A percentile compares a stretch with the other conserved stretches of the same genome.
phyloP scores from a whole-genome alignment of 352 stramenopile genomes.

The Elongisporangium undulatum region DNA sequence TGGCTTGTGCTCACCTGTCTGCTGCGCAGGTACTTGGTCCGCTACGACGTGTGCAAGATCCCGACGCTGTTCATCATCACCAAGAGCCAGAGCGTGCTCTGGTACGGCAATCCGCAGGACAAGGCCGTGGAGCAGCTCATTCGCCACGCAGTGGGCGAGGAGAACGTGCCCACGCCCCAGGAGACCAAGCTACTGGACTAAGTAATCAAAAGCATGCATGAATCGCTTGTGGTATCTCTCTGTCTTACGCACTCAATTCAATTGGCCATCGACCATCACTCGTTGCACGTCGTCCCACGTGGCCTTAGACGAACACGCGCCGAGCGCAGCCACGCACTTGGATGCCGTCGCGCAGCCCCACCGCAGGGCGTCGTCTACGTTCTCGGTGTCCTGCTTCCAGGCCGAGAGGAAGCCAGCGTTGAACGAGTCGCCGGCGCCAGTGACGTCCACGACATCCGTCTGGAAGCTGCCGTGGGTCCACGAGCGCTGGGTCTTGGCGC shows the following conservation, averaged over 20 bases:
- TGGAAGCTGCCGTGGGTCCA: slow-evolving; percentile 53
- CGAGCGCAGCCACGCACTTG: slow-evolving; percentile 43
- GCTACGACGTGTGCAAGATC: slow-evolving; percentile 48
- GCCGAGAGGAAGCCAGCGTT: slow-evolving; percentile 73
- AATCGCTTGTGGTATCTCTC: not conserved
- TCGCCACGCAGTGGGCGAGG: slow-evolving; percentile 22
- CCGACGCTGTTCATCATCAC: slow-evolving; percentile 57
- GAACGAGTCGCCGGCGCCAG: slow-evolving; percentile 82
- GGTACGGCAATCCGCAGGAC: slow-evolving; percentile 41
- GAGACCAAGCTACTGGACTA: not conserved
- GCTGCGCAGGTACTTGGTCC: slow-evolving; percentile 46
- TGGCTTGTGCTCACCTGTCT: slow-evolving; percentile 1
- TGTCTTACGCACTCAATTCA: not conserved
- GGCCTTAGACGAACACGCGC: slow-evolving; percentile 46
- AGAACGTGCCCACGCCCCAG: slow-evolving; percentile 12
- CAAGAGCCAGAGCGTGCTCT: slow-evolving; percentile 52
- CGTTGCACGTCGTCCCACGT: slow-evolving; percentile 36
- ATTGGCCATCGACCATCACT: slow-evolving; percentile 19
- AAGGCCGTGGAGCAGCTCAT: slow-evolving; percentile 26
- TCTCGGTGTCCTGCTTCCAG: slow-evolving; percentile 48
- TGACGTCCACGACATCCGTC: slow-evolving; percentile 67
- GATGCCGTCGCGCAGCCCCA: slow-evolving; percentile 74
- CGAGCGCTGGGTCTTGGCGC: slow-evolving; percentile 27
- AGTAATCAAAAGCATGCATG: slow-evolving; percentile 5
- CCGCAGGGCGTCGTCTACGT: slow-evolving; percentile 45